Evolutionary conservation across 2,329 filamentous ascomycete species (phyloP), one percentile per base, ranked within the genome.

Genomic region (Orbilia ellipsospora): DNA sequence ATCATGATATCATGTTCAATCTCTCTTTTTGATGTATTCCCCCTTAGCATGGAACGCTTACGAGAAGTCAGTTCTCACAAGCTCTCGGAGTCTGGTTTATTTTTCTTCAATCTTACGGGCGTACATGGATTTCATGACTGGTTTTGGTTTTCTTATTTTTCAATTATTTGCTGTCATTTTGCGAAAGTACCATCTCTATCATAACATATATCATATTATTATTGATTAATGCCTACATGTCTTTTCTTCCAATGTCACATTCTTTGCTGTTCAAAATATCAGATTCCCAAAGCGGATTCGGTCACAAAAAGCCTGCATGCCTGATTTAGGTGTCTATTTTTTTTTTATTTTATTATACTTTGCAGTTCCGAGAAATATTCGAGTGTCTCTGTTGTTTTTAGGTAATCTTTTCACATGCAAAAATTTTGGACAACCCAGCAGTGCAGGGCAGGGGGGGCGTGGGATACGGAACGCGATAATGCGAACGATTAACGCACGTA

Each of bases 31-130:
- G 42, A 51, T n/a, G 23, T 59, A 12, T 51, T 54, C 36, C 26
- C 40, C 18, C 51, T 67, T 67, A 54, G 62, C 69, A 74, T 74
- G 31, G 69, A 42, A 67, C 61, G 50, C 55, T 55, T 73, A 66
- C 28, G 56, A 62, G 60, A 26, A 61, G 62, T 51, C 62, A 67
- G 63, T 63, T 56, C 66, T 63, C 59, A 66, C 48, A 44, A 50
- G 31, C 8, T 4, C 31, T 66, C 51, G 63, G 69, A 67, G 69
- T 74, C 52, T 67, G 42, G 56, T 26, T 65, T 26, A 12, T 60
- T 59, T 45, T 26, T 48, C 12, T 26, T 31, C 5, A 4, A 36
- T 36, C 31, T 36, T 6, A 36, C 31, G 31, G 31, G 31, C 31
- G 31, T 36, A 36, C 8, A 36, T 36, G 31, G 31, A 36, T 36